Base-by-base conservation (phyloP, 441 rosid genomes). In the Gossypium gossypioides region DNA sequence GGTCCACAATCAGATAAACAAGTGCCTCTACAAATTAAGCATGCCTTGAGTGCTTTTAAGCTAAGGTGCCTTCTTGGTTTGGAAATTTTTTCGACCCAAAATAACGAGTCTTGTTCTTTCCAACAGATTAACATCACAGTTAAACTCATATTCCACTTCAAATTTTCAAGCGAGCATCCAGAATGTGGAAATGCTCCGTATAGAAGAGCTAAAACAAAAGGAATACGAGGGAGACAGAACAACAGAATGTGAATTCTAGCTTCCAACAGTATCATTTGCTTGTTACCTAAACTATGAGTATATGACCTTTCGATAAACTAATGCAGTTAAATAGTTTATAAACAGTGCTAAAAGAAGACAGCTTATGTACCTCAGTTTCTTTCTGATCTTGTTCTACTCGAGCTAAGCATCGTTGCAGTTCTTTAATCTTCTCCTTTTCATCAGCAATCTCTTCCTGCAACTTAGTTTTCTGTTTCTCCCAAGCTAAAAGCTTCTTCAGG, bases 391-490 rank as follows among this genome's bases (percentile, higher is more conserved):
- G 89, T 68, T 75, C 79, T 64, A 86, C 75, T 78, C 40, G 81
- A 68, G 83, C 82, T 84, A 88, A 77, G 79, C 83, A 81, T n/a
- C 37, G 84, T 70, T 84, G 83, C 79, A 89, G 75, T 77, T 88
- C 90, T 71, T 83, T 85, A 27, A 89, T 81, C 85, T 91, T 95
- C 83, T 81, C 86, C 81, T 86, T 91, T 83, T 88, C 93, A 42
- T 68, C 82, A 1, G 85, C 78, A 79, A 91, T 89, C 81, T 88
- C 97, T 12, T 82, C 91, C 79, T 86, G 89, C 83, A 92, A 79
- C 84, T 87, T 92, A 50, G 82, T 56, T 80, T 85, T 92, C 86
- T 89, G 95, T 80, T 91, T 95, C 82, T 89, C 98, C 96, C 93
- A 88, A 64, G 86, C 90, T 81, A 86, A 69, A 71, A 86, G 95